A percentile compares a stretch with the other conserved stretches of the same genome.
Evolutionary conservation across 176 grass and related monocot species (phyloP).

Genomic region (Oryza glumipatula): DNA sequence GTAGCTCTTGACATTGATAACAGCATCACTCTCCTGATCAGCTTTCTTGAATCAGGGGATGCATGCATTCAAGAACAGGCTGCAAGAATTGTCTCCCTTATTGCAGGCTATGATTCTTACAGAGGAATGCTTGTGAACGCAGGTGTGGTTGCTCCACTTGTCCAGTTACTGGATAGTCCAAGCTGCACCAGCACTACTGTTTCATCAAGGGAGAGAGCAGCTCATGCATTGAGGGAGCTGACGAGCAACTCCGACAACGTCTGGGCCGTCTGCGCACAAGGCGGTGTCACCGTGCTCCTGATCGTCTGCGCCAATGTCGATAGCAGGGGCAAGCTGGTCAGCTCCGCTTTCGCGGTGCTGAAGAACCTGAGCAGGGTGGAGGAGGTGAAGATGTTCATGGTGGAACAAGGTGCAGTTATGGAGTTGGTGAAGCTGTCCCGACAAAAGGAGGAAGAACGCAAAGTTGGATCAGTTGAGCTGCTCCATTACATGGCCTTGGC

Average conservation of each 20-base stretch:
- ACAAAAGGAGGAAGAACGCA: constrained; percentile 44
- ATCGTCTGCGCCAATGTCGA: constrained; percentile 32
- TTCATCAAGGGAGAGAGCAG: constrained; percentile 56
- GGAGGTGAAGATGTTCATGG: constrained; percentile 53
- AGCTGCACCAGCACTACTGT: not conserved
- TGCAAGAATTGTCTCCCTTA: constrained; percentile 30
- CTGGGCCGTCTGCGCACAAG: constrained; percentile 89
- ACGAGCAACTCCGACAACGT: constrained; percentile 94
- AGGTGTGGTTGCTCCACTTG: constrained; percentile 45
- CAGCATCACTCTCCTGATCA: constrained; percentile 42
- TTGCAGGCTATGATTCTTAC: constrained; percentile 37
- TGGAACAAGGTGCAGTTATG: constrained; percentile 40
- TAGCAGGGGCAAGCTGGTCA: constrained; percentile 36
- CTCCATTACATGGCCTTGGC: constrained; percentile 35
- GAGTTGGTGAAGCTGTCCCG: constrained; percentile 37
- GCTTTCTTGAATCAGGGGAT: constrained; percentile 47
- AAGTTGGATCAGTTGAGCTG: constrained; percentile 38
- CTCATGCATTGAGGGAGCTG: constrained; percentile 60
- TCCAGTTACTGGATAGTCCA: constrained; percentile 36
- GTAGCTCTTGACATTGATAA: constrained; percentile 35
- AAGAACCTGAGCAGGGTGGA: constrained; percentile 51
- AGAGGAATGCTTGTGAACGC: constrained; percentile 46
- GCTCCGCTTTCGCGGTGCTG: constrained; percentile 36
- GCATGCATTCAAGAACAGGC: constrained; percentile 35
- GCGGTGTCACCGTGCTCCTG: constrained; percentile 72